phyloP scores from a whole-genome alignment of 2,329 filamentous ascomycete genomes.

The Alternaria triticina region DNA sequence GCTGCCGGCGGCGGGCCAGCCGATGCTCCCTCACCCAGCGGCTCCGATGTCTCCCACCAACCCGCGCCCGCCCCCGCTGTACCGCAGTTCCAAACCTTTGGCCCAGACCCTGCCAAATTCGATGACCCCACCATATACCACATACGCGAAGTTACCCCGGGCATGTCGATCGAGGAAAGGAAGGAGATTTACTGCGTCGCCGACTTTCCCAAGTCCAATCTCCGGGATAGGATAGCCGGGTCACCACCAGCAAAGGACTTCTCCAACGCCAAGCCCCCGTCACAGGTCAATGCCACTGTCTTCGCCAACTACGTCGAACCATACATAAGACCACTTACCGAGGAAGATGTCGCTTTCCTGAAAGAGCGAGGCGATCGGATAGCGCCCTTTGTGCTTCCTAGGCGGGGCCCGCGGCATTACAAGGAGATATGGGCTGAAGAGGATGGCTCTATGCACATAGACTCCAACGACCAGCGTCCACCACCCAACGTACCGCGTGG shows the following conservation, averaged over 20 bases:
- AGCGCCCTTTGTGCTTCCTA: conserved; percentile 83
- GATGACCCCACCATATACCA: conserved; percentile 93
- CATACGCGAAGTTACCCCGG: conserved; percentile 75
- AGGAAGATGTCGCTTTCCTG: conserved; percentile 93
- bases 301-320: conserved; percentile 94
- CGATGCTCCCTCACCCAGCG: conserved; percentile 68
- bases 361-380: conserved; percentile 85
- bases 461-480: conserved; percentile 71
- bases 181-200: conserved; percentile 88
- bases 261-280: conserved; percentile 88
- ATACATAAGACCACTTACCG: conserved; percentile 85
- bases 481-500: conserved; percentile 84
- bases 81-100: conserved; percentile 84
- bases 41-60: conserved; percentile 63
- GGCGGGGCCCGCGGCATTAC: conserved; percentile 84
- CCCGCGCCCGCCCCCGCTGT: conserved; percentile 66
- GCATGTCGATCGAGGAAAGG: conserved; percentile 84
- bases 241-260: conserved; percentile 94
- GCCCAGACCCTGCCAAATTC: conserved; percentile 89
- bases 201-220: conserved; percentile 78
- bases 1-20: conserved; percentile 62
- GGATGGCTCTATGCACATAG: conserved; percentile 79
- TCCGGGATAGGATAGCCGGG: conserved; percentile 85
- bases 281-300: conserved; percentile 91
- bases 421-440: conserved; percentile 93